Percentiles rank a stretch among this genome's conserved stretches.
Conservation (phyloP, 345 rosid species). For the Clausena lansium region DNA sequence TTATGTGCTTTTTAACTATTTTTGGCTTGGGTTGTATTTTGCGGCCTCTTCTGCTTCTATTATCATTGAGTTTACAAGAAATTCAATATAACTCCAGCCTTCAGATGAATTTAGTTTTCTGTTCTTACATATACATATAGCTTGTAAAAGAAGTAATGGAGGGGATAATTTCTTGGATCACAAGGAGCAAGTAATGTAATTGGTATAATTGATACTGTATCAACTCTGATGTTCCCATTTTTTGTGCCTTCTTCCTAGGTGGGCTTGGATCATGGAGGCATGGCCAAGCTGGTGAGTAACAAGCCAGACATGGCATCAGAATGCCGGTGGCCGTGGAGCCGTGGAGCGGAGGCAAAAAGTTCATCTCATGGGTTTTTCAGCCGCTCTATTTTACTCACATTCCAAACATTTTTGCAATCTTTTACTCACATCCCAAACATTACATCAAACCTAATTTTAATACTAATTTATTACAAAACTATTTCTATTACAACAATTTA, state of each 20-base stretch:
- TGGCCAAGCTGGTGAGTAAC: neutral
- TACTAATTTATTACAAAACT: neutral
- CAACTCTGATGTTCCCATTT: neutral
- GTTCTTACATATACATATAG: neutral
- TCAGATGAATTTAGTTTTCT: neutral
- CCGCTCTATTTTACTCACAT: slow-evolving; percentile 6
- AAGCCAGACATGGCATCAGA: neutral
- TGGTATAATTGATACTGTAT: neutral
- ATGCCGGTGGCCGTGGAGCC: neutral
- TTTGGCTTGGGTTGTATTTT: neutral
- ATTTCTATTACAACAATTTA: neutral
- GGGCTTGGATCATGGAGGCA: neutral
- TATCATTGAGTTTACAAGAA: neutral
- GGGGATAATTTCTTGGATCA: neutral
- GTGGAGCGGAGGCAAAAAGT: neutral
- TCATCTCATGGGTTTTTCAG: neutral
- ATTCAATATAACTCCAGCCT: no score
- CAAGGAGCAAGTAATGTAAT: neutral
- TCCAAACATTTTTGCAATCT: neutral
- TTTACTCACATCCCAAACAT: slow-evolving; percentile 16
- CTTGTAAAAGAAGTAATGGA: neutral
- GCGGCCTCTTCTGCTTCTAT: neutral
- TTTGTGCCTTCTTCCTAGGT: neutral
- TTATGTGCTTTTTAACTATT: neutral
- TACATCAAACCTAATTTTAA: neutral